Conservation (phyloP, 2,329 filamentous ascomycete species). For the Colletotrichum cuscutae region DNA sequence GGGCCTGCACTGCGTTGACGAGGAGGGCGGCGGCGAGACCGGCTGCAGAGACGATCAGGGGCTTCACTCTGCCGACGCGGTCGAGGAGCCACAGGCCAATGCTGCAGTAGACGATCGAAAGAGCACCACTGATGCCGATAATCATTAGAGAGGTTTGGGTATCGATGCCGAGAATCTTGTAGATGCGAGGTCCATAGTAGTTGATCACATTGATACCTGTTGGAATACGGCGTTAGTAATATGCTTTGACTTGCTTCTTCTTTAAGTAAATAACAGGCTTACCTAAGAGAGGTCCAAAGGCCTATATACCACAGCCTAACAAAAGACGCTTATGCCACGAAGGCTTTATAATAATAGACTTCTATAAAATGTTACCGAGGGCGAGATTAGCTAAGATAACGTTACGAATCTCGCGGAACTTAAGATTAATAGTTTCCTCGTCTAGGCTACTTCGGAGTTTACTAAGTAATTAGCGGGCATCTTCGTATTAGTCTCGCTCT, state of each 20-base stretch:
- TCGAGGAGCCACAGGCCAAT: conserved; percentile 57
- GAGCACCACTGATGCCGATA: conserved; percentile 59
- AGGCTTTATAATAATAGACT: conserved; percentile 53
- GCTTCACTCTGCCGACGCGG: conserved; percentile 57
- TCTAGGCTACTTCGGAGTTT: conserved; percentile 45
- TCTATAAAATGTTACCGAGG: conserved; percentile 46
- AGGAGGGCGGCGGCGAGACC: conserved; percentile 40
- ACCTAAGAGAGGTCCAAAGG: conserved; percentile 53
- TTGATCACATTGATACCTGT: conserved; percentile 52
- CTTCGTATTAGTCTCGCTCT: conserved; percentile 48
- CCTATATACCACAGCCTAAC: conserved; percentile 58
- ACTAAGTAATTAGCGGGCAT: conserved; percentile 46
- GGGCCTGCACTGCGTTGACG: conserved; percentile 41
- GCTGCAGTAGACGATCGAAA: conserved; percentile 59
- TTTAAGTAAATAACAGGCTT: accelerated
- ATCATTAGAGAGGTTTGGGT: conserved; percentile 58
- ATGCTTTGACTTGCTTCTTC: background rate
- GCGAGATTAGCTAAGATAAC: conserved; percentile 49
- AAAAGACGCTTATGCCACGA: conserved; percentile 57
- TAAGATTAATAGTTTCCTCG: conserved; percentile 47
- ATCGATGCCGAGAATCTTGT: conserved; percentile 53
- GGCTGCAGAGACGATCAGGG: conserved; percentile 54
- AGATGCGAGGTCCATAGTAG: conserved; percentile 49
- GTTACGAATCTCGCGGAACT: conserved; percentile 52
- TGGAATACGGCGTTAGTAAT: background rate